Evolutionary conservation across 768 basidiomycete genomes (phyloP), one percentile per base, ranked within the genome.

Genomic region (Tricholoma matsutake): DNA sequence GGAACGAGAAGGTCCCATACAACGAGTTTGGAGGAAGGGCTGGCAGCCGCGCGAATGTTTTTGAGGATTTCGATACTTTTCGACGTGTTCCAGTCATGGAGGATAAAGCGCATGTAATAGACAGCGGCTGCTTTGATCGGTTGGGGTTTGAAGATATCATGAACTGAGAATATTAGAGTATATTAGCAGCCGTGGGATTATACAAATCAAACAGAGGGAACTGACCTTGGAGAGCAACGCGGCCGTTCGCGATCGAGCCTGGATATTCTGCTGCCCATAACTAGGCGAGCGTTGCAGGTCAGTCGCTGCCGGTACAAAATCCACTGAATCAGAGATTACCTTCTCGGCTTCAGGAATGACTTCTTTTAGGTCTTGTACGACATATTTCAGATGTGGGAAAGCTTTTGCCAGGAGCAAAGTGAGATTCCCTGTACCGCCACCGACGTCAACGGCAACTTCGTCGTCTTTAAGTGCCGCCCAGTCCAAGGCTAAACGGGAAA

Each of bases 341-440:
- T 65, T 63, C 52, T 68, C 60, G 7, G 71, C 75, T 39, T 65
- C 68, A 5, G 61, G 54, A 18, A 75, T 69, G 31, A 66, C 64
- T 39, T 9, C 63, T 7, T 64, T 66, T 4, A 74, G 70, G 63
- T 78, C 79, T 62, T 80, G 77, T 14, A 78, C 68, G 32, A 77
- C 62, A 45, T 72, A 74, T 16, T 67, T 66, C 11, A 77, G 61
- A 28, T 76, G 66, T 8, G 73, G 71, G 61, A 68, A 71, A 2
- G 62, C 67, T 52, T 73, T 71, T 2, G 67, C 62, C 18, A 79
- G 47, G 10, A 63, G 63, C n/a, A 77, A 61, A 0, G 72, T 69
- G 6, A 70, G 64, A 8, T 69, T 66, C 1, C 78, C 78, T 16
- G 73, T 60, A 39, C 73, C 71, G 13, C 77, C 77, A 6, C 78